Base-by-base conservation (phyloP, 2,329 filamentous ascomycete genomes). In the Kalaharituber pfeilii region DNA sequence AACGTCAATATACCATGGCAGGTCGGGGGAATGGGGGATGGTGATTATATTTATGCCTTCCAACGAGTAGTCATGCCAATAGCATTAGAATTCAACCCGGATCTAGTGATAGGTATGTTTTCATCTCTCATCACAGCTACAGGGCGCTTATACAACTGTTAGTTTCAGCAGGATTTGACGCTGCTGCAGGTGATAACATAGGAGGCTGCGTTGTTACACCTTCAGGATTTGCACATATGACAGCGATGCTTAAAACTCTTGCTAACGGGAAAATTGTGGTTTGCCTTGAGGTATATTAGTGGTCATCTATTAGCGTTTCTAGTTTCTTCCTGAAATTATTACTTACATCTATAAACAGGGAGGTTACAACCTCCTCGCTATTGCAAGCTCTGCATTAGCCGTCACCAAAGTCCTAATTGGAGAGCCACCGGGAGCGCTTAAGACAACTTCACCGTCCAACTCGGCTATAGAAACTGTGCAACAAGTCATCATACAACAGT, bases 41-140 rank as follows among this genome's bases (percentile, higher is more conserved):
- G 86, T 3, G 91, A 98, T 67, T 98, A 98, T 67, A 79, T 98
- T 70, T 89, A 86, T 50, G 91, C 91, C 1, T 98, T 98, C 63
- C 88, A 98, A 63, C 82, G 87, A 66, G 82, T 96, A 30, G 81
- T 98, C 45, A 95, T 98, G 86, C 91, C 91, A 0, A 91, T 96
- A 56, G 88, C 87, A 1, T 79, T 81, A 45, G 89, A 98, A 64
- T 98, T 96, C 66, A 75, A 91, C 63, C 91, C 91, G 0, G 91
- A 98, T 66, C 72, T 98, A 18, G 88, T 96, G 26, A 91, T 98
- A 60, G 68, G 71, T 74, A 65, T 61, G 70, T 24, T 27, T 49
- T 45, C n/a, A n/a, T n/a, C n/a, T n/a, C n/a, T n/a, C n/a, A n/a
- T n/a, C n/a, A n/a, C n/a, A n/a, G n/a, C n/a, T n/a, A n/a, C n/a